phyloP scores from a whole-genome alignment of 306 rosid species.

The Begonia loranthoides region DNA sequence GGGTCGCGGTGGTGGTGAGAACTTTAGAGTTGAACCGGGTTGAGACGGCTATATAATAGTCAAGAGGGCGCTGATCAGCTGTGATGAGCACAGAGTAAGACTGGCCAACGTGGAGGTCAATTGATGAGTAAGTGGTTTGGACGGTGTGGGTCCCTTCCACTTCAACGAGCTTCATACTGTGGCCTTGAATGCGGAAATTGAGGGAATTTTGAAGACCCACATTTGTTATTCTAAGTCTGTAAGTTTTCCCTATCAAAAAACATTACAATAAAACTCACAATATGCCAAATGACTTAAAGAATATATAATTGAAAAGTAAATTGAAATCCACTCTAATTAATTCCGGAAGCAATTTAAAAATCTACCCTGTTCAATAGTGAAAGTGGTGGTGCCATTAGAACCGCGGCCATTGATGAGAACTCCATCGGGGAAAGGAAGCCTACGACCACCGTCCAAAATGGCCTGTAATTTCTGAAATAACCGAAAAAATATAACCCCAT shows the following conservation, averaged over 20 bases:
- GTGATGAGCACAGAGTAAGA: conserved; percentile 85
- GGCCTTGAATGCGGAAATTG: conserved; percentile 76
- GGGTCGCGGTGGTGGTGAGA: conserved; percentile 44
- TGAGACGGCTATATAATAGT: conserved; percentile 55
- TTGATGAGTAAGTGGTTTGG: conserved; percentile 54
- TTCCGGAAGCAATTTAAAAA: background rate
- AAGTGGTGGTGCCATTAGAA: conserved; percentile 26
- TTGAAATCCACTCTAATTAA: too few relatives aligned
- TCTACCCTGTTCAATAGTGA: conserved; percentile 64
- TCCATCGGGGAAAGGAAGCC: conserved; percentile 56
- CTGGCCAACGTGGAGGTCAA: conserved; percentile 86
- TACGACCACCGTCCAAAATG: conserved; percentile 57
- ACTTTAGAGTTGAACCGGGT: conserved; percentile 40
- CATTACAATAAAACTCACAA: too few relatives aligned
- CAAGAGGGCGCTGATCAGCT: conserved; percentile 57
- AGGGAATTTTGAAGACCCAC: conserved; percentile 72
- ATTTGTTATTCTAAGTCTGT: conserved; percentile 76
- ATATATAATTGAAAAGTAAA: too few relatives aligned
- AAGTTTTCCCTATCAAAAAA: conserved; percentile 51
- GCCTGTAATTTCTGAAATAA: conserved; percentile 36
- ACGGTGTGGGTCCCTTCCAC: conserved; percentile 93
- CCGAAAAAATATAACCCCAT: background rate
- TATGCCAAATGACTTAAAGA: too few relatives aligned
- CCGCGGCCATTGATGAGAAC: conserved; percentile 74
- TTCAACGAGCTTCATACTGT: conserved; percentile 61